Conservation (phyloP, 1,284 basidiomycete genomes). For the Moesziomyces sp. region DNA sequence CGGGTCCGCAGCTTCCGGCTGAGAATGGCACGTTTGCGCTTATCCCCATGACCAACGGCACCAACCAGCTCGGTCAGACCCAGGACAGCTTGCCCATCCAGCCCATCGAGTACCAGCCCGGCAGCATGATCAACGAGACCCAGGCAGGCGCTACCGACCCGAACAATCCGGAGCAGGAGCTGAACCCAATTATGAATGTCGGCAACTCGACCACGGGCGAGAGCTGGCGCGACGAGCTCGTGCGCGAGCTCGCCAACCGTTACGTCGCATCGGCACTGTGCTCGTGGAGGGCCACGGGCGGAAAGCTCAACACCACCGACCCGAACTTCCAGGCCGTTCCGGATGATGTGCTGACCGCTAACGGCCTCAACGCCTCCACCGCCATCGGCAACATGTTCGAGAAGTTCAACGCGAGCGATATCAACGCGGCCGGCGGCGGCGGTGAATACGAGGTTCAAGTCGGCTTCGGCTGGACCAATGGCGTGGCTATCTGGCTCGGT, state of each 20-base stretch:
- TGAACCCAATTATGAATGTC: constrained; percentile 76
- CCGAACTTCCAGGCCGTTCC: constrained; percentile 71
- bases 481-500: constrained; percentile 44
- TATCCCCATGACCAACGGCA: constrained; percentile 71
- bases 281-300: constrained; percentile 78
- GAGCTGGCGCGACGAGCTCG: constrained; percentile 76
- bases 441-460: constrained; percentile 83
- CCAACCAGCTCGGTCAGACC: constrained; percentile 77
- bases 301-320: constrained; percentile 80
- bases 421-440: constrained; percentile 79
- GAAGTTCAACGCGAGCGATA: constrained; percentile 76
- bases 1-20: constrained; percentile 71
- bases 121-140: constrained; percentile 67
- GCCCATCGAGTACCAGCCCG: constrained; percentile 69
- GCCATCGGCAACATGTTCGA: constrained; percentile 74
- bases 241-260: constrained; percentile 80
- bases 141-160: constrained; percentile 73
- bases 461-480: constrained; percentile 57
- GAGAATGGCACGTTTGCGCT: constrained; percentile 75
- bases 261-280: constrained; percentile 85
- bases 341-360: constrained; percentile 28
- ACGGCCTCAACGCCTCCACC: constrained; percentile 52
- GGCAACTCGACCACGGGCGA: constrained; percentile 75
- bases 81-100: constrained; percentile 79
- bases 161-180: constrained; percentile 18